These are phyloP conservation scores for Exserohilum turcica DNA, from an alignment of 2,329 filamentous ascomycete genomes.

Conservation along the genomic window DNA sequence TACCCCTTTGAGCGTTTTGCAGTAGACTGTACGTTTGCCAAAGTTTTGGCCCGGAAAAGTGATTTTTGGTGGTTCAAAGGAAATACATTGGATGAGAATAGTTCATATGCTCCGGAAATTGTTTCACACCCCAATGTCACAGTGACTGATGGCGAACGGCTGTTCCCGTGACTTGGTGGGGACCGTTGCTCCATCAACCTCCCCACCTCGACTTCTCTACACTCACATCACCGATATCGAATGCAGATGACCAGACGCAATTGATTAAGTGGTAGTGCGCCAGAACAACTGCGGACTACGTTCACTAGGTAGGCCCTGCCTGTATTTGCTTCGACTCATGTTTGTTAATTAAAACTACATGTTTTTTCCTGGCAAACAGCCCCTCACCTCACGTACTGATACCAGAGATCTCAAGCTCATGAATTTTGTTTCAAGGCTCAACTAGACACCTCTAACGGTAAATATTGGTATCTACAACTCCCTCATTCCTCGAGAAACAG, in stretches of 20 bases:
- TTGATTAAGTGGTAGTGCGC: too few species aligned
- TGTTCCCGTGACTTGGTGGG: constrained; percentile 7
- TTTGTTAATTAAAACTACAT: too few species aligned
- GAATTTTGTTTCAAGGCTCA: too few species aligned
- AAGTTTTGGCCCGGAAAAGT: not conserved
- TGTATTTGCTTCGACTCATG: not conserved
- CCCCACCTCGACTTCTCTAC: constrained; percentile 9
- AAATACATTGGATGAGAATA: not conserved
- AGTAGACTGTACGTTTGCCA: not conserved
- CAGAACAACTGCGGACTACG: not conserved
- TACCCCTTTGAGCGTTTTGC: constrained; percentile 6
- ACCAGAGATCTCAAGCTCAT: too few species aligned
- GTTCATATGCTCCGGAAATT: not conserved
- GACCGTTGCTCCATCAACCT: not conserved
- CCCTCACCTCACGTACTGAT: too few species aligned
- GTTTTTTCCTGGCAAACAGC: too few species aligned
- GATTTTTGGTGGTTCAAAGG: not conserved
- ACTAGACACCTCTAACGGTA: not conserved
- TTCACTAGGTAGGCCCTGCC: not conserved
- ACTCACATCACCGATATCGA: not conserved
- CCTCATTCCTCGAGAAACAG: not conserved
- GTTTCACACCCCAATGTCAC: not conserved
- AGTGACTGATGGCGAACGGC: not conserved
- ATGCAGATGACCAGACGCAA: not conserved
- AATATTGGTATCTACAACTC: not conserved